Evolutionary conservation across 306 rosid species (phyloP).

Genomic region (Rosa multiflora): DNA sequence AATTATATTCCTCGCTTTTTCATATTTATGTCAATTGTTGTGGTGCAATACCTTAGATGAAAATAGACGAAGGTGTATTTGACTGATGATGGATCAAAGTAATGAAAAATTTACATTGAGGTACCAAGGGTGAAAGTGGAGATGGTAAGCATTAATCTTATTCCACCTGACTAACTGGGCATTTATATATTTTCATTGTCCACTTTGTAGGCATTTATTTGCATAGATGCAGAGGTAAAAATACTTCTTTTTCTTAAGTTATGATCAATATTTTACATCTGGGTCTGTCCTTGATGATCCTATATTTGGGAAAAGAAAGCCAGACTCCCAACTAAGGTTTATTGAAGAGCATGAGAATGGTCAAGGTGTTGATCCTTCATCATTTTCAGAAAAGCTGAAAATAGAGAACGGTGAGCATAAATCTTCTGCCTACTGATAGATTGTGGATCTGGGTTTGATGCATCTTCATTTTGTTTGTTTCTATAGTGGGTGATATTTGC

Average conservation of each 20-base stretch:
- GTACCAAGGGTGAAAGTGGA: slow-evolving; percentile 18
- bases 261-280: slow-evolving; percentile 29
- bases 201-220: neutral
- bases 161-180: slow-evolving; percentile 31
- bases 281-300: slow-evolving; percentile 52
- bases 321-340: slow-evolving; percentile 49
- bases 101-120: too few species aligned
- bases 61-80: too few species aligned
- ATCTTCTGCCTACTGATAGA: slow-evolving; percentile 27
- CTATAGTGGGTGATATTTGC: too few species aligned
- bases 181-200: slow-evolving; percentile 18
- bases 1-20: too few species aligned
- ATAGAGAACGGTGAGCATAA: slow-evolving; percentile 25
- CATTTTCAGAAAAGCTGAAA: slow-evolving; percentile 39
- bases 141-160: slow-evolving; percentile 15
- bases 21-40: too few species aligned
- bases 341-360: slow-evolving; percentile 38
- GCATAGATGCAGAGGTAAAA: neutral
- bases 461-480: too few species aligned
- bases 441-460: slow-evolving; percentile 20
- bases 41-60: too few species aligned
- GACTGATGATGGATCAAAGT: too few species aligned
- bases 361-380: slow-evolving; percentile 40
- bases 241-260: slow-evolving; percentile 18
- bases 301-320: slow-evolving; percentile 43